These are phyloP conservation scores for Aspergillus olivimuriae DNA, from an alignment of 495 filamentous ascomycete genomes.

Conservation along the genomic window DNA sequence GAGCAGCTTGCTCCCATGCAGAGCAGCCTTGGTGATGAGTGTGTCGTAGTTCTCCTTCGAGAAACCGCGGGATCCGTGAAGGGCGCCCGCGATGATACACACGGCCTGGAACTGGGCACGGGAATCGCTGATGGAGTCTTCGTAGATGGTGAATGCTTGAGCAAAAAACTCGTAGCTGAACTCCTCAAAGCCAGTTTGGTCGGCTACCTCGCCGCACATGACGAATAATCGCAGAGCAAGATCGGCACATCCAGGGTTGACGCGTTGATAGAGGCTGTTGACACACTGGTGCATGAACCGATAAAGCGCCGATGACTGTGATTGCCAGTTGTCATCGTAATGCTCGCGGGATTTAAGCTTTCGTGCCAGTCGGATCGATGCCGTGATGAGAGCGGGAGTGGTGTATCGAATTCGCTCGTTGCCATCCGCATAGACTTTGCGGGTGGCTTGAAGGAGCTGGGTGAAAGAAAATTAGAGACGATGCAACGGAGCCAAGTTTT, in stretches of 20 bases:
- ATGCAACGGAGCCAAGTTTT: too few relatives aligned
- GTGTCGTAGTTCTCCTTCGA: conserved; percentile 97
- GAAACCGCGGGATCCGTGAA: conserved; percentile 83
- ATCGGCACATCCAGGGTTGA: conserved; percentile 75
- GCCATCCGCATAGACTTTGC: conserved; percentile 83
- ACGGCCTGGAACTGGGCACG: conserved; percentile 97
- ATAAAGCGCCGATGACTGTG: conserved; percentile 81
- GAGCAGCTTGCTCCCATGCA: conserved; percentile 93
- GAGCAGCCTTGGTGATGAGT: conserved; percentile 91
- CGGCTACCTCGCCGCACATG: conserved; percentile 85
- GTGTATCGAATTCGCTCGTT: conserved; percentile 95
- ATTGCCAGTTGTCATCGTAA: conserved; percentile 90
- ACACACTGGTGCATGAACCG: conserved; percentile 89
- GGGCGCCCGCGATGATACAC: conserved; percentile 82
- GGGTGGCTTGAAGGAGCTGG: conserved; percentile 77
- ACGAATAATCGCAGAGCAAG: conserved; percentile 83
- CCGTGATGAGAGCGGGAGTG: conserved; percentile 86
- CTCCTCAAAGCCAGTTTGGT: conserved; percentile 89
- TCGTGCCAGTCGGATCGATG: conserved; percentile 80
- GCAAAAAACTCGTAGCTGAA: conserved; percentile 98
- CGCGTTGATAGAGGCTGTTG: conserved; percentile 82
- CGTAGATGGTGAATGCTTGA: conserved; percentile 96
- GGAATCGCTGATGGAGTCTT: conserved; percentile 90
- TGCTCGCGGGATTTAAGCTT: conserved; percentile 89
- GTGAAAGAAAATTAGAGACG: too few relatives aligned